Evolutionary conservation across 2,329 filamentous ascomycete species (phyloP), one percentile per base, ranked within the genome.

Genomic region (Periglandula ipomoeae): DNA sequence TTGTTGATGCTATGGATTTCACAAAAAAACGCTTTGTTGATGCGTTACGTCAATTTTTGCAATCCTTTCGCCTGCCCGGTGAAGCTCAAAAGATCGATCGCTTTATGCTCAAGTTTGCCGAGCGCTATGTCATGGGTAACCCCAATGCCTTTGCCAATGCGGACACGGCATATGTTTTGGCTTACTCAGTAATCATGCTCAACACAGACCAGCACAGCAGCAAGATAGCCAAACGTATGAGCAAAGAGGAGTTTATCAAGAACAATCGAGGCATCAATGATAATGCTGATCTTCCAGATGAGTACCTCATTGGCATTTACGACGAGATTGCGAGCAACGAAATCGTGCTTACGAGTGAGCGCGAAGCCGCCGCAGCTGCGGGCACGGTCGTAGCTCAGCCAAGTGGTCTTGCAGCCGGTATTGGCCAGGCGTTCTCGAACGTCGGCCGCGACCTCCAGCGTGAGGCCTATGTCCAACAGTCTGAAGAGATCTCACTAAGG

Each of bases 241-340:
- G 85, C 23, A 89, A 89, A 55, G 87, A 95, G 53, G 94, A 98
- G 57, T 98, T 98, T 62, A 95, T 98, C 72, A 96, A 95, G 73
- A 98, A 98, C 69, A 98, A 98, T 66, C 77, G 93, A 24, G 93
- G 93, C 50, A 98, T 98, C 72, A 97, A 98, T 67, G 93, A 98
- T 68, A 91, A 87, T 56, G 86, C 89, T 26, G 88, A 97, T 70
- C 70, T 98, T 51, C 93, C 94, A 0, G 83, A 94, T 44, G 93
- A 98, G 34, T 98, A 98, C 61, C 80, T 98, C 2, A 75, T 81
- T 24, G 80, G 77, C 5, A 97, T 98, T 47, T 98, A 84, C 57
- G 91, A 98, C 5, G 93, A 98, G 63, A 98, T 98, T 59, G 79
- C 77, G 1, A 76, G 75, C 50, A 91, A 97, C 52, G 93, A 98